Evolutionary conservation across 768 basidiomycete genomes (phyloP).

Genomic region (Phylloporus rhodoxanthus): DNA sequence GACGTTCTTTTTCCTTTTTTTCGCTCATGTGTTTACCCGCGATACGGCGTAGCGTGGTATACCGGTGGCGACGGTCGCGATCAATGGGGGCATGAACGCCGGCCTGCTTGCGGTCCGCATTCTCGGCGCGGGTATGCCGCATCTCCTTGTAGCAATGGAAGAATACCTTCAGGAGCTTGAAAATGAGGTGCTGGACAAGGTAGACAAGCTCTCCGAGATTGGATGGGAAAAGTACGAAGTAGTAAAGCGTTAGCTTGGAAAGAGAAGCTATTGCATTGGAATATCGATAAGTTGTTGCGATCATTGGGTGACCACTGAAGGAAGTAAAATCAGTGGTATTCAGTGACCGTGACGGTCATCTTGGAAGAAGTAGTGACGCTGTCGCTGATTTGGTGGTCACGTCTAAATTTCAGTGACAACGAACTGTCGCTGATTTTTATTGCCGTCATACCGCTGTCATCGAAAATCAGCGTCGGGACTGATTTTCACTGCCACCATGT

Average conservation of each 20-base stretch:
- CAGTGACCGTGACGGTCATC: no score
- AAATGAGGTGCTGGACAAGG: slow-evolving; percentile 73
- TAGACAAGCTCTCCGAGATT: slow-evolving; percentile 63
- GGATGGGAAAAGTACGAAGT: slow-evolving; percentile 86
- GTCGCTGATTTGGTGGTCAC: no score
- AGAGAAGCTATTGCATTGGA: no score
- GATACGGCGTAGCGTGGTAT: slow-evolving; percentile 67
- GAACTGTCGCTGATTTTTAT: no score
- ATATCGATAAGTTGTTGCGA: no score
- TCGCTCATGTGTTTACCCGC: background rate
- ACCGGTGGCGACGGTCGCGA: slow-evolving; percentile 95
- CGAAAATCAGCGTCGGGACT: no score
- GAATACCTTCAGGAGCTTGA: slow-evolving; percentile 65
- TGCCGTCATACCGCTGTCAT: no score
- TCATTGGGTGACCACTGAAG: no score
- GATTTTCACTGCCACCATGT: no score
- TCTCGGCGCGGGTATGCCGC: slow-evolving; percentile 69
- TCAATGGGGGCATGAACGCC: slow-evolving; percentile 92
- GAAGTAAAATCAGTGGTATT: no score
- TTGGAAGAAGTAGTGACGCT: no score
- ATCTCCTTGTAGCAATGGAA: slow-evolving; percentile 61
- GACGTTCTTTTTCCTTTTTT: slow-evolving; percentile 27
- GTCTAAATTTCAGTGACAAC: no score
- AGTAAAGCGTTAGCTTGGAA: slow-evolving; percentile 35
- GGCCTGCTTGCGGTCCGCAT: slow-evolving; percentile 88